These are phyloP conservation scores for Tanacetum coccineum DNA, from an alignment of 129 eudicot genomes.

Conservation along the genomic window DNA sequence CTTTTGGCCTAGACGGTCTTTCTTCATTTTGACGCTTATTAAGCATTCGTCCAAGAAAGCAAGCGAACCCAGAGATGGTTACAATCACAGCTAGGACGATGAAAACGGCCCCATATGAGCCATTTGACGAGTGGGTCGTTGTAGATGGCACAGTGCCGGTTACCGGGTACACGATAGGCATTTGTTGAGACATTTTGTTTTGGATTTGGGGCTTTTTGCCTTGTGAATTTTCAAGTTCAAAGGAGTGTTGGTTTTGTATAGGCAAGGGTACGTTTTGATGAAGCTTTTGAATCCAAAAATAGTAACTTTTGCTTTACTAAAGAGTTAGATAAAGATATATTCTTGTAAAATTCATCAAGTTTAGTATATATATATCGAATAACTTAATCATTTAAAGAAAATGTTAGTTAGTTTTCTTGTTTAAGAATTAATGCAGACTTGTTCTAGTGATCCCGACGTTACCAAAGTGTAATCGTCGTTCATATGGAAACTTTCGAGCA, in stretches of 20 bases:
- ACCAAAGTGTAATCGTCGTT: too few species aligned
- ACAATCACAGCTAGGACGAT: conserved; percentile 35
- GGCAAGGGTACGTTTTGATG: conserved; percentile 25
- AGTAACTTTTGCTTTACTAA: conserved; percentile 40
- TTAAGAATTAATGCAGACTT: too few species aligned
- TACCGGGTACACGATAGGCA: conserved; percentile 34
- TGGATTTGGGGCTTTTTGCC: neutral
- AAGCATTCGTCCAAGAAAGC: conserved; percentile 37
- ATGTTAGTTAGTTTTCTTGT: too few species aligned
- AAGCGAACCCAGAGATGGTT: conserved; percentile 29
- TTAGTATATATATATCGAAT: too few species aligned
- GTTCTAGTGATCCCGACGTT: too few species aligned
- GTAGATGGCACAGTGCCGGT: conserved; percentile 23
- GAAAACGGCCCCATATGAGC: conserved; percentile 38
- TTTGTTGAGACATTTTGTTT: conserved; percentile 35
- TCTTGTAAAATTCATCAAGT: too few species aligned
- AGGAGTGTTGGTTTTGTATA: conserved; percentile 19
- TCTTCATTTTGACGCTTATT: conserved; percentile 19
- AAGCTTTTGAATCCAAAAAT: conserved; percentile 39
- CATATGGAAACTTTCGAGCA: too few species aligned
- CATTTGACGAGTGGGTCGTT: conserved; percentile 28
- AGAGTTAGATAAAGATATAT: conserved; percentile 30
- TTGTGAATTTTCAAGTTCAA: conserved; percentile 10
- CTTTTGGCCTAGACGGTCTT: conserved; percentile 26
- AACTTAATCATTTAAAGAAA: too few species aligned